These are phyloP conservation scores for Plantago coronopus DNA, from an alignment of 305 asterid species.

Conservation along the genomic window DNA sequence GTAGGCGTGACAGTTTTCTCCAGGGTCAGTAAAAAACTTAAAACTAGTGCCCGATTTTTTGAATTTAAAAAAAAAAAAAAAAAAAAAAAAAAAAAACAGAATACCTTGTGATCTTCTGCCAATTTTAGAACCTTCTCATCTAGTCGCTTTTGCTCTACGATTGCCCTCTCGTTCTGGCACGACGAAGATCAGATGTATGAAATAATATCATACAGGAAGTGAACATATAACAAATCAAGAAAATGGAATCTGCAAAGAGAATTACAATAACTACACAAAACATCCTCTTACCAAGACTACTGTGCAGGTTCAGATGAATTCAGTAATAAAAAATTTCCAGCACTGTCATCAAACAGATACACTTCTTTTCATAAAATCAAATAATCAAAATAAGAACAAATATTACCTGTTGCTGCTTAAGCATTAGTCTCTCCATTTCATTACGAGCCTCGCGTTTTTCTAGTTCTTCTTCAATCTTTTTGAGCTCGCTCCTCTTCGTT, in stretches of 20 bases:
- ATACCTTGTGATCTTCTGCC: slow-evolving; percentile 18
- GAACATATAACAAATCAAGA: slow-evolving; percentile 11
- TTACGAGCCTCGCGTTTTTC: slow-evolving; percentile 44
- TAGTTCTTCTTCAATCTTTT: slow-evolving; percentile 36
- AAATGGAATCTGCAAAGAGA: neutral
- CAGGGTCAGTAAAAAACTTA: slow-evolving; percentile 2
- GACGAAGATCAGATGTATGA: slow-evolving; percentile 8
- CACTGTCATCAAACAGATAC: neutral
- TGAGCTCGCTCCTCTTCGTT: slow-evolving; percentile 33
- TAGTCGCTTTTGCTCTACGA: slow-evolving; percentile 44
- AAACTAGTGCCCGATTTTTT: slow-evolving; percentile 3
- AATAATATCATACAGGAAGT: neutral
- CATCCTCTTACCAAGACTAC: neutral
- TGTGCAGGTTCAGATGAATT: neutral
- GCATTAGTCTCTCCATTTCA: slow-evolving; percentile 29
- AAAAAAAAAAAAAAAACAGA: too few species aligned
- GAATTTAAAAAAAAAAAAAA: neutral
- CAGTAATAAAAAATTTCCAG: too few species aligned
- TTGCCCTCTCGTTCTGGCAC: slow-evolving; percentile 51
- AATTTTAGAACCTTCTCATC: slow-evolving; percentile 40
- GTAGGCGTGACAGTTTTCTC: slow-evolving; percentile 3
- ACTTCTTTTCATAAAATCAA: neutral
- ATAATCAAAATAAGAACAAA: neutral
- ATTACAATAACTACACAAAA: too few species aligned
- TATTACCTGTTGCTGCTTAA: slow-evolving; percentile 41